Evolutionary conservation across 768 basidiomycete species (phyloP).

Genomic region (Lentinula sp.): DNA sequence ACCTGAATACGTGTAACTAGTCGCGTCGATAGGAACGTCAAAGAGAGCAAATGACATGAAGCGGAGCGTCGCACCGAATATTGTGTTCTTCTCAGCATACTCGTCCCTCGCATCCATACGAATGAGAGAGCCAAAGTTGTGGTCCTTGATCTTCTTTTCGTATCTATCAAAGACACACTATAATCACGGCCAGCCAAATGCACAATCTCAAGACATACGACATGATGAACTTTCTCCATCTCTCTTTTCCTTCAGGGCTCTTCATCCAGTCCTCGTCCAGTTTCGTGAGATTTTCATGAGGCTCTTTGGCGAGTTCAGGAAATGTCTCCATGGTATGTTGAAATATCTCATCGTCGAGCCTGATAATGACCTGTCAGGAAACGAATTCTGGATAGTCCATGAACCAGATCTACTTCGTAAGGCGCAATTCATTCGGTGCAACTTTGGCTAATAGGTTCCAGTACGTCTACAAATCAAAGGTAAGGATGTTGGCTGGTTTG

Average conservation of each 20-base stretch:
- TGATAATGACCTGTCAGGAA: conserved; percentile 19
- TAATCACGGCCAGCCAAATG: neutral
- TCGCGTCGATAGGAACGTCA: conserved; percentile 4
- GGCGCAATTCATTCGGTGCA: conserved; percentile 62
- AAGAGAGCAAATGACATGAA: neutral
- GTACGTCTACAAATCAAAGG: conserved; percentile 63
- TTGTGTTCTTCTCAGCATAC: conserved; percentile 89
- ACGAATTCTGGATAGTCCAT: neutral
- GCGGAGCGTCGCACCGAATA: conserved; percentile 62
- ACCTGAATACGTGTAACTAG: conserved; percentile 70
- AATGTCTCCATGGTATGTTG: conserved; percentile 70
- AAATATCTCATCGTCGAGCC: conserved; percentile 89
- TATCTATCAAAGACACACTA: conserved; percentile 42
- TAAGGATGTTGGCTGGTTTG: neutral
- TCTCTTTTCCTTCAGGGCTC: conserved; percentile 76
- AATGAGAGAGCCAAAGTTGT: conserved; percentile 95
- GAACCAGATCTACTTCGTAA: conserved; percentile 63
- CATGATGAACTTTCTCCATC: conserved; percentile 86
- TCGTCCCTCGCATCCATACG: conserved; percentile 73
- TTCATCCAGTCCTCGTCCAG: conserved; percentile 95
- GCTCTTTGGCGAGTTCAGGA: conserved; percentile 63
- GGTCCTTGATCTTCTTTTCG: conserved; percentile 86
- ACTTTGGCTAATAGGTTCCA: conserved; percentile 89
- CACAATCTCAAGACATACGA: conserved; percentile 28
- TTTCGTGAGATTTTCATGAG: conserved; percentile 39